A percentile compares a stretch with the other conserved stretches of the same genome.
These are phyloP conservation scores for Alloascoidea africana DNA, from an alignment of 805 yeast species.

Conservation along the genomic window DNA sequence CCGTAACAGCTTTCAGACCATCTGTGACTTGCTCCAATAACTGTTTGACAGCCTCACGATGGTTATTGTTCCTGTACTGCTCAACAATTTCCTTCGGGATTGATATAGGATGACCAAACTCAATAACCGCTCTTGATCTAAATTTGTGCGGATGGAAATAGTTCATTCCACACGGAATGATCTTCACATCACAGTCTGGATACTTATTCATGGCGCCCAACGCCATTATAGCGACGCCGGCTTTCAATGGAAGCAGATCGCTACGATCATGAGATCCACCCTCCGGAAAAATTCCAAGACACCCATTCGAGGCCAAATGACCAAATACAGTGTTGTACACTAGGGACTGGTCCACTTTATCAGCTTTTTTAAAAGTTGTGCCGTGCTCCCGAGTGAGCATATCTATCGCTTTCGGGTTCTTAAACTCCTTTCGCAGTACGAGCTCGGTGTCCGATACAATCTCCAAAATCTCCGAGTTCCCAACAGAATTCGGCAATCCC, in stretches of 20 bases:
- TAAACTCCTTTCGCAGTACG: constrained; percentile 54
- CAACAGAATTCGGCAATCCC: constrained; percentile 65
- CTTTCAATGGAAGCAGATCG: constrained; percentile 80
- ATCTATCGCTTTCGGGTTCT: constrained; percentile 27
- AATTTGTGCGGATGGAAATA: constrained; percentile 93
- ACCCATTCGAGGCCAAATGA: constrained; percentile 65
- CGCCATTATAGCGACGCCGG: constrained; percentile 98
- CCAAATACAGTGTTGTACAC: constrained; percentile 79
- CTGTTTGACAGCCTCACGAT: constrained; percentile 59
- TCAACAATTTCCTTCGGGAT: constrained; percentile 46
- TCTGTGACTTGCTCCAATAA: constrained; percentile 55
- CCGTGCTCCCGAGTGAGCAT: constrained; percentile 33
- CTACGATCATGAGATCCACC: constrained; percentile 98
- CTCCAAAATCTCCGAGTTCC: constrained; percentile 55
- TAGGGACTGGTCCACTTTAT: constrained; percentile 68
- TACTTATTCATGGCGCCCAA: constrained; percentile 78
- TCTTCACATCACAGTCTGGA: constrained; percentile 63
- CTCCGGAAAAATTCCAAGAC: constrained; percentile 92
- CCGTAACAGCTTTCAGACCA: constrained; percentile 74
- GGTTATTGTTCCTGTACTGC: constrained; percentile 52
- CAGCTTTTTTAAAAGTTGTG: constrained; percentile 55
- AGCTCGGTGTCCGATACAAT: constrained; percentile 63
- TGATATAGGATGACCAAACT: constrained; percentile 80
- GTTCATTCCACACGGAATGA: constrained; percentile 96
- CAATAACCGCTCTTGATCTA: constrained; percentile 89